Evolutionary conservation across 2,329 filamentous ascomycete genomes (phyloP).

Genomic region (Aspergillus novoparasiticus): DNA sequence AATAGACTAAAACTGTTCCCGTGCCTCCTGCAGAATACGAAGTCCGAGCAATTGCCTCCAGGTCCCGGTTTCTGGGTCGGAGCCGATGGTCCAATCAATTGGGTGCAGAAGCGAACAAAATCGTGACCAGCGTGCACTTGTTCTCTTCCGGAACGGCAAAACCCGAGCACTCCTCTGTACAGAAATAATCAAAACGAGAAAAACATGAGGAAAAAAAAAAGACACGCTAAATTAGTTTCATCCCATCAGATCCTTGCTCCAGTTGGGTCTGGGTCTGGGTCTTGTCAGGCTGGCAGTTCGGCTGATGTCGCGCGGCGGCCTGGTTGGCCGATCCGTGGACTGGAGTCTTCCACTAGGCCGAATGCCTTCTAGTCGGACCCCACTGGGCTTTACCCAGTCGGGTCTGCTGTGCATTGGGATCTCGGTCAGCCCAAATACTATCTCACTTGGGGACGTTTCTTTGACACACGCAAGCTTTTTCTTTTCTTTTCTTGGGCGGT

Average conservation of each 20-base stretch:
- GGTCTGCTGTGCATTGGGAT: slow-evolving; percentile 14
- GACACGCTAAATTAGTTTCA: background rate
- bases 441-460: background rate
- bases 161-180: background rate
- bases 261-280: background rate
- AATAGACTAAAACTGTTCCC: background rate
- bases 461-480: slow-evolving; percentile 2
- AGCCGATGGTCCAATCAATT: background rate
- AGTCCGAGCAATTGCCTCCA: background rate
- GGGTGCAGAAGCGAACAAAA: background rate
- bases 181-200: background rate
- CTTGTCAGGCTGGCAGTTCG: slow-evolving; percentile 1
- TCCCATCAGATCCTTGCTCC: background rate
- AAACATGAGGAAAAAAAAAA: background rate
- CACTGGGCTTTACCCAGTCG: slow-evolving; percentile 11
- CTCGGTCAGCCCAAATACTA: background rate
- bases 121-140: background rate
- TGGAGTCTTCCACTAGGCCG: background rate
- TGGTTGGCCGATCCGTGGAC: background rate
- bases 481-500: background rate
- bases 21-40: slow-evolving; percentile 5
- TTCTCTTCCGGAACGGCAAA: background rate
- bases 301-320: background rate
- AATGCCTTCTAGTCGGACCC: background rate
- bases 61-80: background rate